Evolutionary conservation across 176 grass and related monocot species (phyloP).

Genomic region (Oryza punctata): DNA sequence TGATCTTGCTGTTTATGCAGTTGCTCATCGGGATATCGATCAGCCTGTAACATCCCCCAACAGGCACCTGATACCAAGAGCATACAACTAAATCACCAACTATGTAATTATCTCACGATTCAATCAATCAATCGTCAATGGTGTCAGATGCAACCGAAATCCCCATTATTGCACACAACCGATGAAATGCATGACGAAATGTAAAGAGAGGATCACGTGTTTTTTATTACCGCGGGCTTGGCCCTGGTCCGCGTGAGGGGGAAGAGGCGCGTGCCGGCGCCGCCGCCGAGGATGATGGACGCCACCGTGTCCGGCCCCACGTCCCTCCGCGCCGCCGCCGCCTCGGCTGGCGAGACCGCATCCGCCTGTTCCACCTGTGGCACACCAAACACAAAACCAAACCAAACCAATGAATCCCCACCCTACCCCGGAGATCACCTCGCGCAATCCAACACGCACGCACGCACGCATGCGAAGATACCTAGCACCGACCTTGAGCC

Average conservation of each 20-base stretch:
- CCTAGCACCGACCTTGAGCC: conserved; percentile 36
- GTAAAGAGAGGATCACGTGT: not conserved
- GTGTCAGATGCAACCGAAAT: not conserved
- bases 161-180: not conserved
- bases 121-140: not conserved
- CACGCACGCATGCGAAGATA: not conserved
- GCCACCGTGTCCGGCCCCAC: conserved; percentile 63
- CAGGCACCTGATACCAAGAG: conserved; percentile 53
- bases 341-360: not conserved
- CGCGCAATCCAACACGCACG: no score
- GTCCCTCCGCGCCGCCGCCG: conserved; percentile 35
- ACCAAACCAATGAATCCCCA: not conserved
- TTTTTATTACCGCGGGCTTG: conserved; percentile 80
- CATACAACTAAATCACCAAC: not conserved
- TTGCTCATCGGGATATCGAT: conserved; percentile 86
- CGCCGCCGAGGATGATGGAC: conserved; percentile 83
- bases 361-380: conserved; percentile 30
- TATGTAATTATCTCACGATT: not conserved
- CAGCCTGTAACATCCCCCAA: conserved; percentile 77
- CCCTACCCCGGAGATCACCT: not conserved
- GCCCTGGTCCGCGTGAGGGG: conserved; percentile 82
- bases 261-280: conserved; percentile 77
- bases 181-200: not conserved
- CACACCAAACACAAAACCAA: not conserved
- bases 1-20: conserved; percentile 83